These are phyloP conservation scores for Rhynchospora pubera DNA, from an alignment of 176 grass and related monocot species.

Conservation along the genomic window DNA sequence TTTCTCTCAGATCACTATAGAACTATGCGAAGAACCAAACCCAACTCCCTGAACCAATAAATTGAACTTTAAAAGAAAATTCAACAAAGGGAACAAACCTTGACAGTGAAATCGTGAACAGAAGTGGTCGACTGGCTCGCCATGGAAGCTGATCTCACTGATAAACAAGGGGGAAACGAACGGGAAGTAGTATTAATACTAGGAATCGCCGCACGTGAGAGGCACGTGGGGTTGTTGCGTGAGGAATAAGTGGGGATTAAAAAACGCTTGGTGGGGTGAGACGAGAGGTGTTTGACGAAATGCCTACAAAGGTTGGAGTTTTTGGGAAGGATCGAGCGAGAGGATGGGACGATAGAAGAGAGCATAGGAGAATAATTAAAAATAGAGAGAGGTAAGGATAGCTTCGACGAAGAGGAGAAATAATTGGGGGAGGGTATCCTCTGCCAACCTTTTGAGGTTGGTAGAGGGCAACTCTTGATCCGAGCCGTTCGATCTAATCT, in stretches of 20 bases:
- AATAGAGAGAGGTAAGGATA: neutral
- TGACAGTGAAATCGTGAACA: constrained; percentile 86
- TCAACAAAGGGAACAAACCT: constrained; percentile 37
- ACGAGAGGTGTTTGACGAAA: constrained; percentile 17
- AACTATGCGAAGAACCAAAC: neutral
- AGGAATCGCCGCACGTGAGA: neutral
- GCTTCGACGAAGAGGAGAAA: neutral
- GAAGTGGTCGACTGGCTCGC: constrained; percentile 57
- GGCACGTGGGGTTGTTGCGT: neutral
- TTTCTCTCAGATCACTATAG: neutral
- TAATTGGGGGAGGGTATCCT: no score
- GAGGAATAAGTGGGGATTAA: neutral
- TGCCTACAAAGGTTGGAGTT: neutral
- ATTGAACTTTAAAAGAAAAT: neutral
- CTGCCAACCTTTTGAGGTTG: no score
- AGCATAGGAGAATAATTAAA: neutral
- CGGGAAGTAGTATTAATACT: neutral
- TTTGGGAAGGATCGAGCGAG: neutral
- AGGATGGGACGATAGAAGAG: neutral
- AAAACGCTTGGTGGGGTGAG: neutral
- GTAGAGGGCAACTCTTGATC: no score
- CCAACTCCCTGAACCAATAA: neutral
- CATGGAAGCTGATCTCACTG: constrained; percentile 35
- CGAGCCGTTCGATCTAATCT: no score
- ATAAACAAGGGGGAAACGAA: neutral